Evolutionary conservation across 345 rosid genomes (phyloP).

Genomic region (Trapa incisa): DNA sequence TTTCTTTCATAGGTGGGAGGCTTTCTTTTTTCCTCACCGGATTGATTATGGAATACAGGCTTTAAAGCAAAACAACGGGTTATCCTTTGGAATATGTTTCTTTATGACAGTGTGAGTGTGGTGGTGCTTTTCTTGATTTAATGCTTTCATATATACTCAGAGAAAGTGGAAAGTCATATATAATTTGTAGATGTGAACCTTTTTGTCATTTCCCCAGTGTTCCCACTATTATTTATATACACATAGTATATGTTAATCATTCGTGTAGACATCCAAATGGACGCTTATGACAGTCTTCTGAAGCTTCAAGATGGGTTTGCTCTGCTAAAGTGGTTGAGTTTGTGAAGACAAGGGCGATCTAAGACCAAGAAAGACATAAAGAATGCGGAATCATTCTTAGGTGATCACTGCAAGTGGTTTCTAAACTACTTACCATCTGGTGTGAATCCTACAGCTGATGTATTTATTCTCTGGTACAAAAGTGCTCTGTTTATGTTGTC

Average conservation of each 20-base stretch:
- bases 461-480: too few relatives aligned
- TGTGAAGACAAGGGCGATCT: background rate
- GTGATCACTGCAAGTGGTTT: background rate
- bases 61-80: background rate
- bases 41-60: conserved; percentile 7
- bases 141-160: background rate
- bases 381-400: background rate
- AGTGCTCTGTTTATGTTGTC: background rate
- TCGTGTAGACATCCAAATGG: background rate
- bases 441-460: background rate
- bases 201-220: conserved; percentile 7
- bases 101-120: background rate
- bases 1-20: conserved; percentile 2
- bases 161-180: conserved; percentile 5
- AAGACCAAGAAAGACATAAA: background rate
- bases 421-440: background rate
- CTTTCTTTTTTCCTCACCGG: conserved; percentile 3
- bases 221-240: background rate
- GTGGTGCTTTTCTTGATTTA: background rate
- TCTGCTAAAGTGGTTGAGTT: background rate
- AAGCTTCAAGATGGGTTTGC: background rate
- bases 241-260: background rate
- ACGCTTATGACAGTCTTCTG: background rate
- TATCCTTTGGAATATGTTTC: conserved; percentile 8
- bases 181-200: conserved; percentile 5